phyloP scores from a whole-genome alignment of 2,329 filamentous ascomycete genomes.

The Neonectria sp. region DNA sequence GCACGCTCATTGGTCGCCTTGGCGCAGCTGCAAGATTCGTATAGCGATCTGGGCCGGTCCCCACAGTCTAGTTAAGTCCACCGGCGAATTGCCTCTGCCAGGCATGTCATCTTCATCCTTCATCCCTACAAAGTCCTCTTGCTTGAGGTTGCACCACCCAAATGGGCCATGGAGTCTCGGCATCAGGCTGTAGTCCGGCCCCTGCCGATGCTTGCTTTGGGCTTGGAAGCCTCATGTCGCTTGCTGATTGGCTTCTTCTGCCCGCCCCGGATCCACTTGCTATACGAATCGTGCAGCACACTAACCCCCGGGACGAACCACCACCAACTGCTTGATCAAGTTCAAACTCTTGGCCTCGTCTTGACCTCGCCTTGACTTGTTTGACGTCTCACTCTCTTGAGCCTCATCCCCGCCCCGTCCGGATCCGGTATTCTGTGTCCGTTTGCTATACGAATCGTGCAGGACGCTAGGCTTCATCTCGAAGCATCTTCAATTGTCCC shows the following conservation, averaged over 20 bases:
- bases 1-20: constrained; percentile 10
- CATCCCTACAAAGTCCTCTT: not conserved
- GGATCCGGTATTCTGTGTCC: not conserved
- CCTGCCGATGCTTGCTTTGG: too few species aligned
- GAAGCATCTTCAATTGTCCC: constrained; percentile 3
- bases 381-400: constrained; percentile 16
- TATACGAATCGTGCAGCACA: constrained; percentile 16
- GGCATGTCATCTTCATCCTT: constrained; percentile 9
- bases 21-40: constrained; percentile 38
- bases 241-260: not conserved
- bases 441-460: constrained; percentile 48
- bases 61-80: not conserved
- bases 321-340: not conserved
- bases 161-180: too few species aligned
- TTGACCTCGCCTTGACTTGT: not conserved
- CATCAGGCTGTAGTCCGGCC: too few species aligned
- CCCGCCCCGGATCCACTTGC: not conserved
- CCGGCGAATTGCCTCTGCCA: not conserved
- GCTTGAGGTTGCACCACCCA: too few species aligned
- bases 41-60: constrained; percentile 34
- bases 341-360: not conserved
- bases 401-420: constrained; percentile 8
- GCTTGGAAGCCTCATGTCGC: not conserved
- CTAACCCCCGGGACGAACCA: constrained; percentile 1
- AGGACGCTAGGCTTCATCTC: constrained; percentile 44